A percentile compares a stretch with the other conserved stretches of the same genome.
Evolutionary conservation across 768 basidiomycete genomes (phyloP).

Genomic region (Xanthoconium stramineum): DNA sequence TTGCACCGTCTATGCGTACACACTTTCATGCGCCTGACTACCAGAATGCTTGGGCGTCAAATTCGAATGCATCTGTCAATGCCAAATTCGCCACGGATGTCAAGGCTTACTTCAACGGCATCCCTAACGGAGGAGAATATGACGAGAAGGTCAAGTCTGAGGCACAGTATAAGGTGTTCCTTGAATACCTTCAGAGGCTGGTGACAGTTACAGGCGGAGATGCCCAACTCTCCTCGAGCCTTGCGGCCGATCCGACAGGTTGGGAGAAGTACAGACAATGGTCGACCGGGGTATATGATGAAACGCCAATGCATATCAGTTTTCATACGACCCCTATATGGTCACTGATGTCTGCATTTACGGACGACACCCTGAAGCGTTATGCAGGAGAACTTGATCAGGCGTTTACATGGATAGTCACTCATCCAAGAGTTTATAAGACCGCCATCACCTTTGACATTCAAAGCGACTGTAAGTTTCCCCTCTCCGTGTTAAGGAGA

Average conservation of each 20-base stretch:
- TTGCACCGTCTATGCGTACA: too few relatives aligned
- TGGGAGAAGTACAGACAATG: not conserved
- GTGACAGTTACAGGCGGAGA: slow-evolving; percentile 1
- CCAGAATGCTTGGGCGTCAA: slow-evolving; percentile 4
- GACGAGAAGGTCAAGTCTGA: slow-evolving; percentile 2
- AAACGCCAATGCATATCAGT: not conserved
- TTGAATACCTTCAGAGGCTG: slow-evolving; percentile 5
- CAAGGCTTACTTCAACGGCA: slow-evolving; percentile 2
- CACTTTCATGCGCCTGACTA: not conserved
- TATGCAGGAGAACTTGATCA: not conserved
- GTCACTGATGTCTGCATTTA: slow-evolving; percentile 1
- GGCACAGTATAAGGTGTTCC: slow-evolving; percentile 3
- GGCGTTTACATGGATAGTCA: slow-evolving; percentile 5
- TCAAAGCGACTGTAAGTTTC: slow-evolving; percentile 3
- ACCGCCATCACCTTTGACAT: slow-evolving; percentile 1
- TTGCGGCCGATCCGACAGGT: not conserved
- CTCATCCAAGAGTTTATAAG: not conserved
- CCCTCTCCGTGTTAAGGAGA: not conserved
- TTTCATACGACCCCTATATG: slow-evolving; percentile 2
- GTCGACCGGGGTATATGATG: not conserved
- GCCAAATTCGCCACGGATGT: slow-evolving; percentile 1
- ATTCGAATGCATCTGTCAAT: not conserved
- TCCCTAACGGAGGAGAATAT: slow-evolving; percentile 2
- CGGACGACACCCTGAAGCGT: not conserved
- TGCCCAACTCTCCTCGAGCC: not conserved